Percentiles rank a stretch among this genome's conserved stretches.
These are phyloP conservation scores for Grifola frondosa DNA, from an alignment of 1,284 basidiomycete species.

Conservation along the genomic window DNA sequence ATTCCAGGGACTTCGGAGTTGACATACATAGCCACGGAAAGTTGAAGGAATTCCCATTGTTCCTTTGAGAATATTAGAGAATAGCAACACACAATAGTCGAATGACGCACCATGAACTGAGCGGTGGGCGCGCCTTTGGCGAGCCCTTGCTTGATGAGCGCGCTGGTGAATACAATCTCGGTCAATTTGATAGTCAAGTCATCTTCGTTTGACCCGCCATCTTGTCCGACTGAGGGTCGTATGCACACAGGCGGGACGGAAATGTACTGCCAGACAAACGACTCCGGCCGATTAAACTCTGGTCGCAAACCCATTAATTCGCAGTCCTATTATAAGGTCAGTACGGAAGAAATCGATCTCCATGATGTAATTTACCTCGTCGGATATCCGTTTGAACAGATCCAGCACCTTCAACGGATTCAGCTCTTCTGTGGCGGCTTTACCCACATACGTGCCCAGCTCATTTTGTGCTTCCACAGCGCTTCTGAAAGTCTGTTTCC, in stretches of 20 bases:
- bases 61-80: constrained; percentile 52
- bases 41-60: constrained; percentile 97
- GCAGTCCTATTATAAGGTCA: constrained; percentile 77
- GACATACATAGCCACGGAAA: constrained; percentile 95
- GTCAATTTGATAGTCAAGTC: constrained; percentile 96
- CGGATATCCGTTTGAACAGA: constrained; percentile 88
- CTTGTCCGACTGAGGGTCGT: constrained; percentile 94
- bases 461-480: constrained; percentile 88
- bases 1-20: constrained; percentile 98
- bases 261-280: constrained; percentile 99
- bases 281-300: constrained; percentile 87
- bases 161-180: constrained; percentile 95
- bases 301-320: constrained; percentile 92
- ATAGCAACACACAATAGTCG: constrained; percentile 6
- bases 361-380: constrained; percentile 59
- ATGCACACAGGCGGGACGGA: constrained; percentile 99
- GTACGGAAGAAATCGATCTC: background rate
- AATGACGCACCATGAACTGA: constrained; percentile 74
- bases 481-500: constrained; percentile 79
- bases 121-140: constrained; percentile 86
- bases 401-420: constrained; percentile 93
- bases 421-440: constrained; percentile 88
- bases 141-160: constrained; percentile 87
- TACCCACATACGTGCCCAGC: constrained; percentile 82
- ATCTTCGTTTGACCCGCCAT: constrained; percentile 96